These are phyloP conservation scores for Alternaria atra DNA, from an alignment of 2,329 filamentous ascomycete species.

Conservation along the genomic window DNA sequence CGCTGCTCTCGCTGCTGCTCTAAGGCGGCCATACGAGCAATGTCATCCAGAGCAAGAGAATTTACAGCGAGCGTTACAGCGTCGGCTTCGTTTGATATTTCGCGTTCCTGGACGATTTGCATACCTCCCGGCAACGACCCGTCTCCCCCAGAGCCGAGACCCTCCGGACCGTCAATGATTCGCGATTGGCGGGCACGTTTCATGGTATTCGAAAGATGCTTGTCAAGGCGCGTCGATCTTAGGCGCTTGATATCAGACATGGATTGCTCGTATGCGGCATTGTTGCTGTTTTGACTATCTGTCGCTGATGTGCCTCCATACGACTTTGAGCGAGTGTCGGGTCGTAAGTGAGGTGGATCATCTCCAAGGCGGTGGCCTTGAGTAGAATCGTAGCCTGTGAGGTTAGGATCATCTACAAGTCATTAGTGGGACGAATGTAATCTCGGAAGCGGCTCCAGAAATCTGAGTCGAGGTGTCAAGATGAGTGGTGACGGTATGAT, in stretches of 20 bases:
- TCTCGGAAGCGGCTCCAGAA: constrained; percentile 41
- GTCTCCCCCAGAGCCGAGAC: constrained; percentile 71
- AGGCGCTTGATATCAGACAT: constrained; percentile 93
- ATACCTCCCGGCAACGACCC: constrained; percentile 67
- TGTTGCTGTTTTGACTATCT: constrained; percentile 66
- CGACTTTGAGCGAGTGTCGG: constrained; percentile 77
- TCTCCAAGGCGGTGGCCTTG: constrained; percentile 68
- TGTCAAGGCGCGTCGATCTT: constrained; percentile 91
- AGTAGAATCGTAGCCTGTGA: constrained; percentile 71
- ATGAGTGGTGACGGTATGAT: constrained; percentile 37
- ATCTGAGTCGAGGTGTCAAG: constrained; percentile 44
- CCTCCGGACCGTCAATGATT: constrained; percentile 88
- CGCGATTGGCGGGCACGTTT: constrained; percentile 88
- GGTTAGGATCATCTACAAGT: constrained; percentile 71
- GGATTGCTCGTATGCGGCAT: constrained; percentile 84
- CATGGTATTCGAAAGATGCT: constrained; percentile 91
- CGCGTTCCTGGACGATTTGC: constrained; percentile 82
- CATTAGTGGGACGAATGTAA: constrained; percentile 44
- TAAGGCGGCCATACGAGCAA: constrained; percentile 92
- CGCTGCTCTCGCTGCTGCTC: constrained; percentile 93
- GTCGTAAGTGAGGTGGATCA: constrained; percentile 64
- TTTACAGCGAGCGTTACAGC: constrained; percentile 91
- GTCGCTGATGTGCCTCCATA: constrained; percentile 68
- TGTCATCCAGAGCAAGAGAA: constrained; percentile 92
- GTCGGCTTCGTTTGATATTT: constrained; percentile 72